Evolutionary conservation across 208 protist species (phyloP), one percentile per base, ranked within the genome.

Genomic region (Phytomonas serpens): DNA sequence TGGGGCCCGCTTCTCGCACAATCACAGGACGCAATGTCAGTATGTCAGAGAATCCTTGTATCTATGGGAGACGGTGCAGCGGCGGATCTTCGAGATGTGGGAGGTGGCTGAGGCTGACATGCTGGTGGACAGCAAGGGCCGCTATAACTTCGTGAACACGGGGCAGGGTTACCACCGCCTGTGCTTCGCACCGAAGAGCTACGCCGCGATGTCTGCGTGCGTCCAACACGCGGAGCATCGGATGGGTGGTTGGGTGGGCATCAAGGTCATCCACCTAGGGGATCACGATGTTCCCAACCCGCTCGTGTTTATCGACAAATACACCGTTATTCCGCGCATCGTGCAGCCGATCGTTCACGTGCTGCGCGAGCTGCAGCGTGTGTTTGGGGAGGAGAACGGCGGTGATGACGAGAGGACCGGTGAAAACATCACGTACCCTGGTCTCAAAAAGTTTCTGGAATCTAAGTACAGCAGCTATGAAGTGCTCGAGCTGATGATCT

Each of bases 221-320:
- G 80, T 99, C 11, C 75, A 64, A 52, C 68, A 91, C 32, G 84
- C 93, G 23, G 86, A 99, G 73, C 40, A 77, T 38, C 67, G 81
- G 34, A 80, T 98, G 65, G 90, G 91, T 40, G 82, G 89, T 27
- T 99, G 97, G 97, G 85, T 99, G 5, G 98, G 98, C 10, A 98
- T 95, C 47, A 95, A 92, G 61, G 97, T 99, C 0, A 96, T 99
- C 65, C 98, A 99, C 75, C 77, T 99, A 27, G 98, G 98, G 67
- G 98, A 99, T 77, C 82, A 89, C 52, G 97, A 99, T 72, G 98
- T 99, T 51, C 98, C 98, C 16, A 99, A 99, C 68, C 94, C 98
- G 9, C 81, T 99, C 0, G 93, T 98, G 33, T 99, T 99, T 80
- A 99, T 99, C 71, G 98, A 99, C 72, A 99, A 99, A 77, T 99